Conservation (phyloP, 257 asterid genomes). For the Capsicum chinense region DNA sequence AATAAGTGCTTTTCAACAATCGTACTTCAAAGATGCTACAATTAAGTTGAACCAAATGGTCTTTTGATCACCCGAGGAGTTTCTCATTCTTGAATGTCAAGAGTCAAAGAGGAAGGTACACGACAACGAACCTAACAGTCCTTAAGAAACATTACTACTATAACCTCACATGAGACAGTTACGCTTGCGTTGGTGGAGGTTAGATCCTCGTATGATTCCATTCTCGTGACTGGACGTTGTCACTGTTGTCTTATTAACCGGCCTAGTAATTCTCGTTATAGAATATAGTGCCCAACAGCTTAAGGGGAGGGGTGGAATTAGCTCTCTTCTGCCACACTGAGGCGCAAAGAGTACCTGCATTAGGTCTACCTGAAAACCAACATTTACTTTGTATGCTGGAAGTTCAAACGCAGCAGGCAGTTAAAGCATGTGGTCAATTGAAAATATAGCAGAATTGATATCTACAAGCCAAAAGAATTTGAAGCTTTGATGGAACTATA, state of each 20-base stretch:
- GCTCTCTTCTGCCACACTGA: not conserved
- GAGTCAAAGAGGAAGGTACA: not conserved
- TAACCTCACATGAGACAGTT: not conserved
- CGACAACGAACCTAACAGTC: not conserved
- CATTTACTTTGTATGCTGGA: not conserved
- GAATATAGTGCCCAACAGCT: no score
- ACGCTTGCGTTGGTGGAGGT: not conserved
- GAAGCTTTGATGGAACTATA: not conserved
- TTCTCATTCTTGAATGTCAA: no score
- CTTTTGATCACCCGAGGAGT: not conserved
- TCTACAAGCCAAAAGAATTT: not conserved
- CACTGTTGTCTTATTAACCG: not conserved
- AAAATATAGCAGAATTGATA: not conserved
- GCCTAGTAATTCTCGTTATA: no score
- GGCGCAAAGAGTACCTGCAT: not conserved
- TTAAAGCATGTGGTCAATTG: no score
- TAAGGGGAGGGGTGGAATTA: not conserved
- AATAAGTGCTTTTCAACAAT: no score
- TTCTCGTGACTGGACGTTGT: not conserved
- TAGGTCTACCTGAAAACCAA: not conserved
- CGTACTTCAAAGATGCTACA: not conserved
- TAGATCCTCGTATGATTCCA: not conserved
- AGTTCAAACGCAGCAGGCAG: not conserved
- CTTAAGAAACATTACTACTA: no score
- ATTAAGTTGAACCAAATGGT: not conserved